Base-by-base conservation (phyloP, 805 yeast genomes). In the Alloascoidea hylecoeti region DNA sequence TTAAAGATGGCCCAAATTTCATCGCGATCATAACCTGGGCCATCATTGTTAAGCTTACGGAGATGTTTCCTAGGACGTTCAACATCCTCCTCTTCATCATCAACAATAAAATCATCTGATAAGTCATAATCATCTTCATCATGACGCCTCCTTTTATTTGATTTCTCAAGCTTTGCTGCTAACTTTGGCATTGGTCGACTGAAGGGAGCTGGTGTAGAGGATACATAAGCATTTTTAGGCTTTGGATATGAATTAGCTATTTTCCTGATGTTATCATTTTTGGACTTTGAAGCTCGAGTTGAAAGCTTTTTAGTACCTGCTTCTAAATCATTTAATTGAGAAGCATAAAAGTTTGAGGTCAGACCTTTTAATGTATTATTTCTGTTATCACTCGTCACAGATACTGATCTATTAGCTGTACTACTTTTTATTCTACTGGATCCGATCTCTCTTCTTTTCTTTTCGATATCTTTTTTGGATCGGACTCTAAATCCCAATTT, bases 1-100 rank as follows among this genome's bases (percentile, higher is more conserved):
- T 75, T 78, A 55, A 88, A 81, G 56, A 89, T 69, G 15, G 76
- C 72, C 96, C 96, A 85, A 35, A 89, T 88, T 55, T 86, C 95
- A 44, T 81, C 86, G 34, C 89, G 61, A 47, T 83, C 82, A 46
- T 81, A 82, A 2, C 75, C 85, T 3, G 52, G 56, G 4, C n/a
- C 13, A n/a, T n/a, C 30, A 23, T 9, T 23, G 53, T 43, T 32
- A 39, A 18, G 14, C 32, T 36, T 23, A 9, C 18, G 17, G 23
- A 34, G 42, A 33, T 27, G 33, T 35, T 18, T 32, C 16, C 16
- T 40, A 33, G 35, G n/a, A n/a, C 30, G 13, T 9, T 30, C 44
- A 4, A 39, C 47, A 16, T 50, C 60, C 3, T 55, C 66, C 4
- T 66, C 76, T 4, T 65, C 74, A 40, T 73, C 82, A 37, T 70